A percentile compares a stretch with the other conserved stretches of the same genome.
Conservation (phyloP, 1,139 yeast genomes). For the Oligophagozyma castellii region DNA sequence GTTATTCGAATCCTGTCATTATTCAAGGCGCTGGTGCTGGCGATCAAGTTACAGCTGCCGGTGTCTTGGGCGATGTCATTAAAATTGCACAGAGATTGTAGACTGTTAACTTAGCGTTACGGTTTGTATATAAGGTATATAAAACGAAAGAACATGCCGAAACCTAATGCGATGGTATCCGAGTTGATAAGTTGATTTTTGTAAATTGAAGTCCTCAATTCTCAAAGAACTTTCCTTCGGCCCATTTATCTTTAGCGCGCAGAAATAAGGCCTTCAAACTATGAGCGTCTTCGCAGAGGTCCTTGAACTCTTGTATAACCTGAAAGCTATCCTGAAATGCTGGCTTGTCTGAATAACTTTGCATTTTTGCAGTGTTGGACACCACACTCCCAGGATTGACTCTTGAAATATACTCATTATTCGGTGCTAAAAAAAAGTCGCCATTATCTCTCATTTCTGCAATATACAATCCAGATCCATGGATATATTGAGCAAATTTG, state of each 20-base stretch:
- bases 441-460: slow-evolving; percentile 81
- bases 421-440: slow-evolving; percentile 68
- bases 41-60: slow-evolving; percentile 97
- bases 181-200: no score
- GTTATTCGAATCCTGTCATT: slow-evolving; percentile 85
- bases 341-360: slow-evolving; percentile 19
- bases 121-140: no score
- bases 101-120: slow-evolving; percentile 1
- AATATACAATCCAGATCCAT: slow-evolving; percentile 74
- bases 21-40: slow-evolving; percentile 99
- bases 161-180: no score
- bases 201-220: no score
- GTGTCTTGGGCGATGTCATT: slow-evolving; percentile 86
- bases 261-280: slow-evolving; percentile 39
- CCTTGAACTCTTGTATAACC: slow-evolving; percentile 56
- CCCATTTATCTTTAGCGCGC: slow-evolving; percentile 43
- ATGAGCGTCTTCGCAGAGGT: slow-evolving; percentile 41
- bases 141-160: no score
- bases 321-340: slow-evolving; percentile 46
- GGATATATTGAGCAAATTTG: slow-evolving; percentile 79
- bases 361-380: slow-evolving; percentile 5
- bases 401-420: slow-evolving; percentile 58
- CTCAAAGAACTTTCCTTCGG: slow-evolving; percentile 8
- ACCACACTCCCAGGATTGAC: slow-evolving; percentile 31
- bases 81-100: slow-evolving; percentile 75